Evolutionary conservation across 306 rosid genomes (phyloP).

Genomic region (Begonia fuchsioides): DNA sequence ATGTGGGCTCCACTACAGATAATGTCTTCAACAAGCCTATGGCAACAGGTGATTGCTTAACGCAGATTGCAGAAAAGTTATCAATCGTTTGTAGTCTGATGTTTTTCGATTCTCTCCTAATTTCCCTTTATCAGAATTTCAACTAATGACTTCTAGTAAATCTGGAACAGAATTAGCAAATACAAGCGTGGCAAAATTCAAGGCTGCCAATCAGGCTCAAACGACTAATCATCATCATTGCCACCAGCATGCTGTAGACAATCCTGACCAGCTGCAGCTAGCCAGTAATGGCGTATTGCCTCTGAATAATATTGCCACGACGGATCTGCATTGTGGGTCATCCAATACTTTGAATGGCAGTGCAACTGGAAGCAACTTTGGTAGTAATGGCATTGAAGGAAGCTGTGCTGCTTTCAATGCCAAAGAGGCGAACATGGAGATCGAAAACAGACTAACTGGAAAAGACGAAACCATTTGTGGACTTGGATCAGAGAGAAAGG

Average conservation of each 20-base stretch:
- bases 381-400: constrained; percentile 33
- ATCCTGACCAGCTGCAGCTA: constrained; percentile 13
- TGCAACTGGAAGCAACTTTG: constrained; percentile 26
- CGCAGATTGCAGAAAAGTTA: too few species aligned
- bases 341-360: constrained; percentile 31
- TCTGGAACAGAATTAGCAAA: too few species aligned
- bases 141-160: too few species aligned
- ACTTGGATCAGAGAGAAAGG: constrained; percentile 18
- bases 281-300: constrained; percentile 17
- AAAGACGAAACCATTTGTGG: constrained; percentile 16
- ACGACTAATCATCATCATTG: constrained; percentile 18
- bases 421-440: constrained; percentile 17
- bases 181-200: too few species aligned
- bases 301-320: constrained; percentile 13
- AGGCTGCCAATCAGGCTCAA: too few species aligned
- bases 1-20: constrained; percentile 25
- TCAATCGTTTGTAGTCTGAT: too few species aligned
- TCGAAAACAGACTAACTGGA: constrained; percentile 20
- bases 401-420: constrained; percentile 21
- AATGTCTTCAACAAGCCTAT: constrained; percentile 23
- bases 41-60: constrained; percentile 13
- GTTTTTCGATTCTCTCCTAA: too few species aligned
- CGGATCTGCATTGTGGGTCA: constrained; percentile 27
- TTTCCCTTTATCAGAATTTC: too few species aligned
- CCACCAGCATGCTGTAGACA: constrained; percentile 23